Conservation (phyloP, 768 basidiomycete genomes). For the Mycena venus region DNA sequence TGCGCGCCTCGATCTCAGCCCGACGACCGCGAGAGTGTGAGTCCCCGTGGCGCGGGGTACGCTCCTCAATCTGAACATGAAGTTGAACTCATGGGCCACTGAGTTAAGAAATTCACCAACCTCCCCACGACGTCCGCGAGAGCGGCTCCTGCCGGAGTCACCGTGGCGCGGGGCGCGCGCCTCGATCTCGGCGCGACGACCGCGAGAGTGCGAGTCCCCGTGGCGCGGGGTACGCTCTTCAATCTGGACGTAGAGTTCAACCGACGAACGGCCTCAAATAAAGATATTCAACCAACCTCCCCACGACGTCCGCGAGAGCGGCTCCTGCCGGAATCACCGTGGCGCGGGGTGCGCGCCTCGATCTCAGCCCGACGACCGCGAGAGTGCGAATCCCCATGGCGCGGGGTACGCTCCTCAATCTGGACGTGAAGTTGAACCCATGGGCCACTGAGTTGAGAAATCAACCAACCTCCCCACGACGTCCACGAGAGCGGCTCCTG, state of each 20-base stretch:
- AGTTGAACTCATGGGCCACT: not conserved
- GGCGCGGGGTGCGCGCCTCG: not conserved
- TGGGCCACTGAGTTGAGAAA: not conserved
- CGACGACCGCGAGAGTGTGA: not conserved
- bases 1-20: not conserved
- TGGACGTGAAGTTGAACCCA: not conserved
- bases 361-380: not conserved
- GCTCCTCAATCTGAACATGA: not conserved
- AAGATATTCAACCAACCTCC: not conserved
- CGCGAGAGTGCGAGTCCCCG: conserved; percentile 9
- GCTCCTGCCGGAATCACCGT: conserved; percentile 11
- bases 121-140: conserved; percentile 4
- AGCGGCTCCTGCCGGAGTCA: not conserved
- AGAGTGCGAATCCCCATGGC: not conserved
- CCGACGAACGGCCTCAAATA: not conserved
- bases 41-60: conserved; percentile 3
- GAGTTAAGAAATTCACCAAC: not conserved
- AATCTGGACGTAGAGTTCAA: not conserved
- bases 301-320: conserved; percentile 13
- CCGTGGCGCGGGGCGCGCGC: conserved; percentile 13
- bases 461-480: not conserved
- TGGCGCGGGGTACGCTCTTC: conserved; percentile 12
- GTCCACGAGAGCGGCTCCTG: conserved; percentile 2
- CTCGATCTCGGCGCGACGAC: not conserved
- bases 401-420: conserved; percentile 8